Evolutionary conservation across 1,139 yeast genomes (phyloP).

Genomic region (Meyerozyma athensensis): DNA sequence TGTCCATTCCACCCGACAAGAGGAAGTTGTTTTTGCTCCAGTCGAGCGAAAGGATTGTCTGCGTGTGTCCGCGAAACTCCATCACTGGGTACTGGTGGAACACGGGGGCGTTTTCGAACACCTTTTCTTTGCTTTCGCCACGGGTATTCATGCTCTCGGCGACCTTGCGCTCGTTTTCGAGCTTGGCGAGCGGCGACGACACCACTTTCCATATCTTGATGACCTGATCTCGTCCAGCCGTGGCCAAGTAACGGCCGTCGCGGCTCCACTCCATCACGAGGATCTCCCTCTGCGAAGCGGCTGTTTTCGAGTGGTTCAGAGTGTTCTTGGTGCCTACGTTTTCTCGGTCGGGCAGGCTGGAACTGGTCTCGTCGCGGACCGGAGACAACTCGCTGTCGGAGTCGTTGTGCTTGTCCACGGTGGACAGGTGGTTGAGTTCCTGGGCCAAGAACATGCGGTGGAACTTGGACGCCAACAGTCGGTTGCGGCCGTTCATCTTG

Average conservation of each 20-base stretch:
- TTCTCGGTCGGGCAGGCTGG: conserved; percentile 9
- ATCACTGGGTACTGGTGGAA: conserved; percentile 67
- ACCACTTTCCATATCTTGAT: conserved; percentile 79
- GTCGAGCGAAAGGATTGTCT: conserved; percentile 66
- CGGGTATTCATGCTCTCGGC: conserved; percentile 6
- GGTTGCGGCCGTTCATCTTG: conserved; percentile 41
- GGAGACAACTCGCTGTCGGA: conserved; percentile 8
- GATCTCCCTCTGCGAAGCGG: conserved; percentile 40
- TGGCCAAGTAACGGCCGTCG: conserved; percentile 80
- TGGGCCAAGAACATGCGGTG: conserved; percentile 74
- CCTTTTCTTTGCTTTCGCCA: conserved; percentile 7
- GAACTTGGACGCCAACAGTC: conserved; percentile 40
- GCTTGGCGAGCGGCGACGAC: conserved; percentile 59
- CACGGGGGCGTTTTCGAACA: conserved; percentile 62
- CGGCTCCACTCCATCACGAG: conserved; percentile 70
- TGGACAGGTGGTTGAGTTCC: conserved; percentile 42
- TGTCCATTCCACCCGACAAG: conserved; percentile 80
- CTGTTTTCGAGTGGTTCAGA: conserved; percentile 10
- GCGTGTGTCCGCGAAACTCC: conserved; percentile 62
- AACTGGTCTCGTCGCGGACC: conserved; percentile 7
- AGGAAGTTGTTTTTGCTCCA: conserved; percentile 90
- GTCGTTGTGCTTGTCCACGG: conserved; percentile 9
- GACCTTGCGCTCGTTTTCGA: conserved; percentile 30
- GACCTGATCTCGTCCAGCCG: conserved; percentile 71
- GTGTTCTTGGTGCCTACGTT: conserved; percentile 5